These are phyloP conservation scores for Xylaria palmicola DNA, from an alignment of 495 filamentous ascomycete species.

Conservation along the genomic window DNA sequence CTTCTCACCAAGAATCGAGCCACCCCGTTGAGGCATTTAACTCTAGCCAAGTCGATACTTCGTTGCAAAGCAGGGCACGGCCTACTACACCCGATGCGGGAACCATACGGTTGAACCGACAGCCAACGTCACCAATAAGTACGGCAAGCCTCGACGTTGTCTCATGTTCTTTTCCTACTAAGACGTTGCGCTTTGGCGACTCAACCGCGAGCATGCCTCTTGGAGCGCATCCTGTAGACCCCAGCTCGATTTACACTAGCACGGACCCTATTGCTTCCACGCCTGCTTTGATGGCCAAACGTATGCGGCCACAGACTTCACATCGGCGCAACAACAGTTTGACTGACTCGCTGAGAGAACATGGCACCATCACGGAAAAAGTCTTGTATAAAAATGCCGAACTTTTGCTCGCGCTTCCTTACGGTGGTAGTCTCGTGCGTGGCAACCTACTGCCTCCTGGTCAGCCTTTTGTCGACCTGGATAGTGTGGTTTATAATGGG, in stretches of 20 bases:
- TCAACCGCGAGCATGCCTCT: conserved; percentile 44
- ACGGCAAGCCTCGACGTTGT: conserved; percentile 60
- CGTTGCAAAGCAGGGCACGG: conserved; percentile 37
- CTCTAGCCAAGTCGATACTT: conserved; percentile 46
- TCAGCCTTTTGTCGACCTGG: conserved; percentile 70
- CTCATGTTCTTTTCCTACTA: conserved; percentile 82
- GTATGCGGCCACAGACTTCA: conserved; percentile 44
- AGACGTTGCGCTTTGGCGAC: conserved; percentile 48
- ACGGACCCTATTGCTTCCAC: conserved; percentile 49
- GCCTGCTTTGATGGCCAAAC: conserved; percentile 53
- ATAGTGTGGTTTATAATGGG: conserved; percentile 57
- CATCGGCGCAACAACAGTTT: conserved; percentile 59
- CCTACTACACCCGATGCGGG: conserved; percentile 42
- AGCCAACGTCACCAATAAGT: conserved; percentile 50
- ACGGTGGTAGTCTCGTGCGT: conserved; percentile 80
- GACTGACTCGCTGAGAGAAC: conserved; percentile 84
- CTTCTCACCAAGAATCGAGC: conserved; percentile 31
- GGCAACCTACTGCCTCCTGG: conserved; percentile 76
- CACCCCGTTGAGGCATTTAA: conserved; percentile 50
- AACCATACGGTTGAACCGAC: conserved; percentile 27
- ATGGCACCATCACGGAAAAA: conserved; percentile 50
- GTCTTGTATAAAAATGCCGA: conserved; percentile 52
- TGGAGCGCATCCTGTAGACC: conserved; percentile 65
- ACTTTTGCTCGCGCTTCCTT: conserved; percentile 61
- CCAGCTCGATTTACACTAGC: conserved; percentile 46